phyloP scores from a whole-genome alignment of 495 filamentous ascomycete genomes.

The Neurospora terricola region DNA sequence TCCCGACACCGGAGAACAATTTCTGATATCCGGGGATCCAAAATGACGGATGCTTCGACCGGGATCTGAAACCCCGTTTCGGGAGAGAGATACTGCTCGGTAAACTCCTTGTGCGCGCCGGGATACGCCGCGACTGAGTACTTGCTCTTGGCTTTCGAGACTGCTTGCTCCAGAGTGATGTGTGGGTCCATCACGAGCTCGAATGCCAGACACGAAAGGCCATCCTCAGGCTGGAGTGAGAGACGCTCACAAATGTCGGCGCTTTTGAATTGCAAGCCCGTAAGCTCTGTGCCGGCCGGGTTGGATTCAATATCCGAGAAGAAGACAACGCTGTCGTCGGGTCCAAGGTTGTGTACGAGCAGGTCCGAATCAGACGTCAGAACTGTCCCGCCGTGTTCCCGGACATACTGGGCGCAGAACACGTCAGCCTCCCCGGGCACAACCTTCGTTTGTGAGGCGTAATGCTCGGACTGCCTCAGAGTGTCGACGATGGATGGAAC shows the following conservation, averaged over 20 bases:
- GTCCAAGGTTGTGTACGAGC: conserved; percentile 56
- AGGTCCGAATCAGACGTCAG: conserved; percentile 68
- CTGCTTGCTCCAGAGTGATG: conserved; percentile 19
- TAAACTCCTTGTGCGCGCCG: conserved; percentile 31
- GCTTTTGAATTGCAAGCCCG: conserved; percentile 29
- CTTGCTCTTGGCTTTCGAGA: conserved; percentile 13
- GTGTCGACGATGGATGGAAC: conserved; percentile 60
- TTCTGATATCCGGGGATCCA: conserved; percentile 45
- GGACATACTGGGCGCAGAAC: conserved; percentile 52
- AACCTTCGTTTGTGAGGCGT: conserved; percentile 40
- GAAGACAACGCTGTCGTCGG: conserved; percentile 46
- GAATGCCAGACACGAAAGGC: conserved; percentile 26
- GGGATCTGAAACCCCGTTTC: background rate
- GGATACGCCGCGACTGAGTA: conserved; percentile 7
- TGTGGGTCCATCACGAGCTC: conserved; percentile 27
- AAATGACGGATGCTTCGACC: background rate
- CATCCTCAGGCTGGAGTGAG: conserved; percentile 11
- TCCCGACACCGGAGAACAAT: conserved; percentile 29
- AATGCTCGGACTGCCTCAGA: conserved; percentile 32
- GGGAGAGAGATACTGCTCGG: conserved; percentile 31
- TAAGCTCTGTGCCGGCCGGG: conserved; percentile 15
- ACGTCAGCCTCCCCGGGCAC: conserved; percentile 64
- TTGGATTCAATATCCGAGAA: conserved; percentile 38
- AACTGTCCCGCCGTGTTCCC: conserved; percentile 39
- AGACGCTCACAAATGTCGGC: conserved; percentile 28